Percentiles rank a stretch among this genome's conserved stretches.
Conservation (phyloP, 1,284 basidiomycete genomes). For the Fomitopsis palustris region DNA sequence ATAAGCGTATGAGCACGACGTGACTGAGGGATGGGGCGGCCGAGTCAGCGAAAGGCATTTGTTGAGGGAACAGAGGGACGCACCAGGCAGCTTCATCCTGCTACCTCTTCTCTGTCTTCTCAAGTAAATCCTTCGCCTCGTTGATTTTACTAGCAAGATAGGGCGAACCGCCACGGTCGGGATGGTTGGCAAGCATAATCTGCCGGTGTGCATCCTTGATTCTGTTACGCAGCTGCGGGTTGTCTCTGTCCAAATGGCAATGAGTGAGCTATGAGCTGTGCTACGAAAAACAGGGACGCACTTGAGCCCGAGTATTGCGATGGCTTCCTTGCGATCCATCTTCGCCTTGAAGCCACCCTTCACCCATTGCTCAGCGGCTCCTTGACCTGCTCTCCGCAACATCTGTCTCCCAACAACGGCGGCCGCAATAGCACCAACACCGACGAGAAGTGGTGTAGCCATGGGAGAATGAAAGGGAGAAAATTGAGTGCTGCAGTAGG, state of each 20-base stretch:
- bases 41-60: conserved; percentile 3
- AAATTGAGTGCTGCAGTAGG: not conserved
- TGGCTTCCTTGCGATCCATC: conserved; percentile 95
- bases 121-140: conserved; percentile 85
- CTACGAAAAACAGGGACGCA: conserved; percentile 43
- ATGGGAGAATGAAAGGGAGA: conserved; percentile 31
- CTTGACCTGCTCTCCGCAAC: conserved; percentile 55
- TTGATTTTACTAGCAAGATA: conserved; percentile 98
- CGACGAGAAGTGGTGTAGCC: conserved; percentile 75
- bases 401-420: conserved; percentile 75
- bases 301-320: conserved; percentile 91
- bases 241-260: conserved; percentile 54
- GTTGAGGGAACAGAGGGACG: not conserved
- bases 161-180: conserved; percentile 93
- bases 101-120: conserved; percentile 55
- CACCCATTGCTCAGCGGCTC: conserved; percentile 80
- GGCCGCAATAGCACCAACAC: conserved; percentile 77
- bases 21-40: conserved; percentile 5
- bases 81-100: not conserved
- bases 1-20: conserved; percentile 17
- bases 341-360: conserved; percentile 94
- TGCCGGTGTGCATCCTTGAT: conserved; percentile 90
- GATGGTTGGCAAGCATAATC: conserved; percentile 95
- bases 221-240: conserved; percentile 62
- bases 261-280: conserved; percentile 5